phyloP scores from a whole-genome alignment of 257 asterid genomes.

The Perilla frutescens region DNA sequence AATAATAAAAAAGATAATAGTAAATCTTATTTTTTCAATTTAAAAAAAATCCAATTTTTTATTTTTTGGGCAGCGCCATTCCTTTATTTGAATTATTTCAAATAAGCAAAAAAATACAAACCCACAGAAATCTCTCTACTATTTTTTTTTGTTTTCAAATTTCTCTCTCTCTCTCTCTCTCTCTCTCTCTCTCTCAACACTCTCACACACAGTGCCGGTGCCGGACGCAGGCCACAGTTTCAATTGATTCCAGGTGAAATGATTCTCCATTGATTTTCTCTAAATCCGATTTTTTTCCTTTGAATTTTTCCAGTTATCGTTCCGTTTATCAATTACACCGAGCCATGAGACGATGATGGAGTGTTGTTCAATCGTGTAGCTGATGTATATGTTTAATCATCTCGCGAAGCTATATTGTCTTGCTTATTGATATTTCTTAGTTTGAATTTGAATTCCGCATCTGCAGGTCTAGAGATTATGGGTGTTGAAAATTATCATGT shows the following conservation, averaged over 20 bases:
- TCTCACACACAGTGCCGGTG: neutral
- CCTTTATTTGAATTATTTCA: slow-evolving; percentile 36
- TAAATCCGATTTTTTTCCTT: neutral
- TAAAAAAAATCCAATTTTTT: too few species aligned
- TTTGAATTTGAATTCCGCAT: slow-evolving; percentile 22
- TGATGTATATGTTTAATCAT: slow-evolving; percentile 20
- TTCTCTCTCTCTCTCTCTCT: slow-evolving; percentile 22
- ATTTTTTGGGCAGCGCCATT: slow-evolving; percentile 32
- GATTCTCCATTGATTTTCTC: neutral
- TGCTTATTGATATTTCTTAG: neutral
- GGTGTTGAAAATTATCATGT: slow-evolving; percentile 90
- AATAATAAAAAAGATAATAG: too few species aligned
- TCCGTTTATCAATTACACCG: slow-evolving; percentile 5
- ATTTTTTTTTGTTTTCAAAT: slow-evolving; percentile 27
- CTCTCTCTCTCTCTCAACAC: slow-evolving; percentile 6
- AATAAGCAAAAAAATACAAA: slow-evolving; percentile 19
- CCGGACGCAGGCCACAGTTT: slow-evolving; percentile 5
- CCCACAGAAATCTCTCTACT: neutral
- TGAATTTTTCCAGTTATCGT: neutral
- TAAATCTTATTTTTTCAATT: too few species aligned
- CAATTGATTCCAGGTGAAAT: slow-evolving; percentile 20
- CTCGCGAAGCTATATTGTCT: neutral
- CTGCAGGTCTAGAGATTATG: slow-evolving; percentile 49
- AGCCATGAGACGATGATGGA: slow-evolving; percentile 8
- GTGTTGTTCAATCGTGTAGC: slow-evolving; percentile 17